A percentile compares a stretch with the other conserved stretches of the same genome.
phyloP scores from a whole-genome alignment of 2,329 filamentous ascomycete species.

The Bipolaris oryzae region DNA sequence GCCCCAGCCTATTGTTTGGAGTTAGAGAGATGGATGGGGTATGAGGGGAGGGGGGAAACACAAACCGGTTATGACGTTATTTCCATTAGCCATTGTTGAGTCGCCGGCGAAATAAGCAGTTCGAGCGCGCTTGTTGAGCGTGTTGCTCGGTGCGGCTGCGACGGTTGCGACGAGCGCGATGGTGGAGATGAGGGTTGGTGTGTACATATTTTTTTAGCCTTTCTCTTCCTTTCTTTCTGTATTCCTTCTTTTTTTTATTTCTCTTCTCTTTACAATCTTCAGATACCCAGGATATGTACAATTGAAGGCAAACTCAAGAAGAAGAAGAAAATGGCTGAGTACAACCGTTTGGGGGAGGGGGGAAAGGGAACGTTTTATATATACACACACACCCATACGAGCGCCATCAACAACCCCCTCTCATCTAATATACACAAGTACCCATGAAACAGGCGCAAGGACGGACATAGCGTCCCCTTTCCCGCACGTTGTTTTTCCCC shows the following conservation, averaged over 20 bases:
- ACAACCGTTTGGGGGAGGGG: too few species aligned
- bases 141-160: slow-evolving; percentile 30
- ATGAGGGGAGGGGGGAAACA: neutral
- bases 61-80: slow-evolving; percentile 52
- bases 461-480: too few species aligned
- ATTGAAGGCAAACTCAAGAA: neutral
- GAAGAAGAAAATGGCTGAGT: neutral
- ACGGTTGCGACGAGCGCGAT: slow-evolving; percentile 29
- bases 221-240: neutral
- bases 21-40: neutral
- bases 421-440: neutral
- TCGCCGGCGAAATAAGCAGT: slow-evolving; percentile 66
- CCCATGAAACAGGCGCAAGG: neutral
- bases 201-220: slow-evolving; percentile 1
- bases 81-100: slow-evolving; percentile 64
- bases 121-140: slow-evolving; percentile 37
- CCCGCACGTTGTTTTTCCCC: too few species aligned
- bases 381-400: too few species aligned
- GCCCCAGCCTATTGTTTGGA: slow-evolving; percentile 63
- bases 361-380: too few species aligned
- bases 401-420: too few species aligned
- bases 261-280: neutral
- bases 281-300: too few species aligned
- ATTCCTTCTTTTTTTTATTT: too few species aligned
- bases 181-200: slow-evolving; percentile 25